Base-by-base conservation (phyloP, 2,329 filamentous ascomycete genomes). In the Penicillium decumbens region DNA sequence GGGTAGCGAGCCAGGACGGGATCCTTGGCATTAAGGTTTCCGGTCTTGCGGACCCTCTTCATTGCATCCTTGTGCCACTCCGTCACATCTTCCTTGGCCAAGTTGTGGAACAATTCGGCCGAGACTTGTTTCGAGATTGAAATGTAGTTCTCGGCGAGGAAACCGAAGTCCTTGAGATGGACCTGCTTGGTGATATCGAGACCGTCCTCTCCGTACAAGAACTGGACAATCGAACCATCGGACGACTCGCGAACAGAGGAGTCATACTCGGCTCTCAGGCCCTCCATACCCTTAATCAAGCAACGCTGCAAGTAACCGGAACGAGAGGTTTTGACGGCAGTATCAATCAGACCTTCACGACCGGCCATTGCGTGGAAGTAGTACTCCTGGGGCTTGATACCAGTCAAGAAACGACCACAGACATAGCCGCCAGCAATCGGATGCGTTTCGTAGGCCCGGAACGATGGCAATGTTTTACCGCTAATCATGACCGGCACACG, bases 311-410 rank as follows among this genome's bases (percentile, higher is more conserved):
- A 77, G 67, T 98, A 98, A 53, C 93, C 95, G 25, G 93, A 97
- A 65, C 93, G 86, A 8, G 92, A 95, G 1, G 93, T 98, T 75
- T 98, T 98, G 70, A 98, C 93, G 56, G 93, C 93, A 18, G 93
- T 98, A 80, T 98, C 93, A 66, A 98, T 98, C 58, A 98, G 77
- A 77, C 93, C 93, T 79, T 98, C 95, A 74, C 93, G 84, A 62
- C 95, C 95, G 65, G 92, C 93, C 95, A 98, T 98, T 71, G 95
- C 90, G 80, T 98, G 93, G 77, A 98, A 98, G 70, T 92, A 98
- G 71, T 96, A 98, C 69, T 98, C 95, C 65, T 98, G 93, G 4
- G 93, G 93, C 47, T 92, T 84, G 54, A 98, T 93, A 52, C 93
- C 93, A 23, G 95, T 98, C 78, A 98, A 87, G 81, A 98, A 98